Percentiles rank a stretch among this genome's conserved stretches.
phyloP scores from a whole-genome alignment of 2,329 filamentous ascomycete species.

The Fusarium fujikuroi region DNA sequence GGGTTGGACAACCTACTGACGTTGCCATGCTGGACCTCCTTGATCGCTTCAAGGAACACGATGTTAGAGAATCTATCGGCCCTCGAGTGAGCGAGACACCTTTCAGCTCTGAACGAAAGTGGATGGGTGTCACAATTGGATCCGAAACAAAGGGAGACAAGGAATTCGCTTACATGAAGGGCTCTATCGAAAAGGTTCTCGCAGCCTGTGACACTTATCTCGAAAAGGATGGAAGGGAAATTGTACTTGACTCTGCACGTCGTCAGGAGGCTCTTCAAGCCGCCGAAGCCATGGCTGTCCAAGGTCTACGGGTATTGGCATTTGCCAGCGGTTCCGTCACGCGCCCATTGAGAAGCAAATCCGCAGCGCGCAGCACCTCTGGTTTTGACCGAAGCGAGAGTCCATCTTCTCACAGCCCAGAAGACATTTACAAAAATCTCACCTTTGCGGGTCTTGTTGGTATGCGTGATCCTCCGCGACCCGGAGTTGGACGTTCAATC shows the following conservation, averaged over 20 bases:
- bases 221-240: slow-evolving; percentile 84
- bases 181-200: slow-evolving; percentile 87
- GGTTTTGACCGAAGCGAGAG: slow-evolving; percentile 53
- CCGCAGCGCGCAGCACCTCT: slow-evolving; percentile 63
- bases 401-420: slow-evolving; percentile 59
- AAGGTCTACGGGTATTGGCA: slow-evolving; percentile 89
- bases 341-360: slow-evolving; percentile 56
- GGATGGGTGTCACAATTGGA: slow-evolving; percentile 96
- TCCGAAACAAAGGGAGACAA: slow-evolving; percentile 68
- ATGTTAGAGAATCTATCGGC: slow-evolving; percentile 88
- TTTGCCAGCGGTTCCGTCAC: slow-evolving; percentile 86
- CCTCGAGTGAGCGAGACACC: slow-evolving; percentile 85
- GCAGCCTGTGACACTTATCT: slow-evolving; percentile 91
- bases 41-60: slow-evolving; percentile 90
- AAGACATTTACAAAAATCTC: slow-evolving; percentile 83
- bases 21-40: slow-evolving; percentile 96
- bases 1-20: slow-evolving; percentile 97
- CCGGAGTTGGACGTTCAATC: slow-evolving; percentile 90
- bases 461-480: slow-evolving; percentile 95
- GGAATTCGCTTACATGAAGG: slow-evolving; percentile 94
- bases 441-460: slow-evolving; percentile 93
- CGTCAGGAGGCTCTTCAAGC: slow-evolving; percentile 80
- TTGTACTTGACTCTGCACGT: slow-evolving; percentile 81
- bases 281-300: slow-evolving; percentile 86
- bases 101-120: slow-evolving; percentile 97